Evolutionary conservation across 768 basidiomycete species (phyloP).

Genomic region (Suillus subluteus): DNA sequence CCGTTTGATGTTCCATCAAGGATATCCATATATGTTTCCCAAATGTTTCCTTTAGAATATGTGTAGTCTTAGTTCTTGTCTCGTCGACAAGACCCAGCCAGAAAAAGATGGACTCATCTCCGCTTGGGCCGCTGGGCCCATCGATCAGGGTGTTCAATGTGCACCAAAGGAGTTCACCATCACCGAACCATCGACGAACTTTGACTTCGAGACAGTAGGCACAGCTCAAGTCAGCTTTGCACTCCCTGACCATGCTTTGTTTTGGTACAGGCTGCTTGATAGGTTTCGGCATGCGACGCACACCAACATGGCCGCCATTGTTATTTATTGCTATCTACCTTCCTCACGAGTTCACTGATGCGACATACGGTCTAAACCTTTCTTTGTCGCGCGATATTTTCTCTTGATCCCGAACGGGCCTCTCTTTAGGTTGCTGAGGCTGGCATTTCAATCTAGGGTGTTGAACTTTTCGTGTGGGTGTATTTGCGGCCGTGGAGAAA

Average conservation of each 20-base stretch:
- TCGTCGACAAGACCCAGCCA: conserved; percentile 79
- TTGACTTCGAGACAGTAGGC: conserved; percentile 49
- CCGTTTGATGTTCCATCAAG: conserved; percentile 14
- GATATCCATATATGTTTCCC: conserved; percentile 1
- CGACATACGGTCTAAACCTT: conserved; percentile 42
- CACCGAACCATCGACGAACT: conserved; percentile 63
- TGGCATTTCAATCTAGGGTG: conserved; percentile 25
- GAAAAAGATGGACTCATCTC: conserved; percentile 54
- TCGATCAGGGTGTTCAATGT: conserved; percentile 54
- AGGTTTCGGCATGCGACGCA: conserved; percentile 42
- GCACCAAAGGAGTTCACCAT: conserved; percentile 76
- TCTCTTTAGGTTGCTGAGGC: not conserved
- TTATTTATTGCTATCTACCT: too few relatives aligned
- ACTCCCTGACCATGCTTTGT: conserved; percentile 59
- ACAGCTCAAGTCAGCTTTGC: conserved; percentile 66
- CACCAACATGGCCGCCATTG: too few relatives aligned
- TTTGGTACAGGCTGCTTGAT: conserved; percentile 43
- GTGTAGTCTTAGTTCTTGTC: conserved; percentile 49
- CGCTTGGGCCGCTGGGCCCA: conserved; percentile 32
- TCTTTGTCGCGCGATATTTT: conserved; percentile 14
- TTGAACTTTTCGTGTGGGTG: conserved; percentile 20
- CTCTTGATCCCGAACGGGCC: conserved; percentile 15
- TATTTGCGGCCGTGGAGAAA: conserved; percentile 28
- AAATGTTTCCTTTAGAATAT: conserved; percentile 36
- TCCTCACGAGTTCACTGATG: too few relatives aligned